These are phyloP conservation scores for Metschnikowia matae DNA, from an alignment of 805 yeast genomes.

Conservation along the genomic window DNA sequence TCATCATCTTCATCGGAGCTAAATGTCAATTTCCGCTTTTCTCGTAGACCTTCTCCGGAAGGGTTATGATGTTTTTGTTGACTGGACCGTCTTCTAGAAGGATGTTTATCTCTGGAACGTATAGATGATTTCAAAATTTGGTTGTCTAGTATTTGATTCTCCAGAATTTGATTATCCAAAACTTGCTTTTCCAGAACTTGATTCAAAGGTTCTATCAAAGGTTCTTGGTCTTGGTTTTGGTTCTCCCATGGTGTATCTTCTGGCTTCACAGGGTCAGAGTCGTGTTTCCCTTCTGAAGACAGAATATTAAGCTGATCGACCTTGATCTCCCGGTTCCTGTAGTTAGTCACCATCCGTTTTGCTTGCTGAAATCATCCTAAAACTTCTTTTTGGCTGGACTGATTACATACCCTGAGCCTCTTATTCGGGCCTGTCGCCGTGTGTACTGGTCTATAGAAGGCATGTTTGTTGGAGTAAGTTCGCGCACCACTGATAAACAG, in stretches of 20 bases:
- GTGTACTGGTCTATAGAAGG: conserved; percentile 11
- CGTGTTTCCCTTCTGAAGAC: conserved; percentile 2
- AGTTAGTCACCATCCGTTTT: conserved; percentile 12
- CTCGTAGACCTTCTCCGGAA: background rate
- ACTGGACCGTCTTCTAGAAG: no score
- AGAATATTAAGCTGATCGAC: conserved; percentile 18
- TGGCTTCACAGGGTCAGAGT: background rate
- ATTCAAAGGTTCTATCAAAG: no score
- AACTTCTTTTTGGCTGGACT: no score
- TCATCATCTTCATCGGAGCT: conserved; percentile 17
- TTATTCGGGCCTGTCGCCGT: conserved; percentile 29
- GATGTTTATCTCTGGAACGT: no score
- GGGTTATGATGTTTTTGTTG: no score
- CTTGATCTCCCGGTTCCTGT: conserved; percentile 17
- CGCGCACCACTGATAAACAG: background rate
- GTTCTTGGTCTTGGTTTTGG: no score
- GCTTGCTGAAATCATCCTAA: no score
- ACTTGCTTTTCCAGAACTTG: no score
- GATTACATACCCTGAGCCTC: conserved; percentile 41
- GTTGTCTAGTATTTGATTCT: no score
- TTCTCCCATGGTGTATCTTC: background rate
- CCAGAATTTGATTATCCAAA: no score
- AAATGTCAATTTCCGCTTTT: conserved; percentile 8
- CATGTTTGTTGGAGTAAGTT: conserved; percentile 3
- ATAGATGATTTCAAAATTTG: no score